Evolutionary conservation across 345 rosid species (phyloP).

Genomic region (Citrus trifoliata): DNA sequence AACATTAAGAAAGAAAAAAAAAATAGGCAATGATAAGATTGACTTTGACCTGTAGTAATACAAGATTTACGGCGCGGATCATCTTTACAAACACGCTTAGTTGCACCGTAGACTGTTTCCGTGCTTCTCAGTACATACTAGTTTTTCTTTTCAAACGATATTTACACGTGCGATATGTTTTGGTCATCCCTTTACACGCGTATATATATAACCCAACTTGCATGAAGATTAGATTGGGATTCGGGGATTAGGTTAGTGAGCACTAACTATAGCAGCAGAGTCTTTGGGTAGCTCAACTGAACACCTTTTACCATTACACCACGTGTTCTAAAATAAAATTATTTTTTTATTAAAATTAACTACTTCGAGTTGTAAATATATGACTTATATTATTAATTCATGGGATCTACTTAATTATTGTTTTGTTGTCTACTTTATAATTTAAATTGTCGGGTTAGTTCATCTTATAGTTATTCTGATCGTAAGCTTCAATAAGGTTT

Average conservation of each 20-base stretch:
- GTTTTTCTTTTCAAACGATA: not conserved
- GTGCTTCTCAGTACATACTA: not conserved
- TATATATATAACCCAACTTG: too few species aligned
- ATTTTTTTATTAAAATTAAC: too few species aligned
- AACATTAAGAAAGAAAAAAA: not conserved
- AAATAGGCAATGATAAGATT: not conserved
- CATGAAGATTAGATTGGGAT: not conserved
- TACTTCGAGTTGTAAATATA: too few species aligned
- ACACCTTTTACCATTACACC: not conserved
- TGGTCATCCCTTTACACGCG: not conserved
- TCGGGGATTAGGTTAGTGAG: too few species aligned
- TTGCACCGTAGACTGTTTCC: not conserved
- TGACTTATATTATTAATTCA: too few species aligned
- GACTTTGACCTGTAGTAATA: not conserved
- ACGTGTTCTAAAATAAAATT: not conserved
- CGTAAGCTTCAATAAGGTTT: too few species aligned
- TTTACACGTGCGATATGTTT: not conserved
- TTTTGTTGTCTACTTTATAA: too few species aligned
- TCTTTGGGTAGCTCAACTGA: conserved; percentile 13
- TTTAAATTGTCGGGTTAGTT: too few species aligned
- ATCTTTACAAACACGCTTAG: not conserved
- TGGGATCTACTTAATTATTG: too few species aligned
- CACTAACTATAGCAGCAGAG: not conserved
- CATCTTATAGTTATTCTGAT: too few species aligned
- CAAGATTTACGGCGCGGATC: not conserved